These are phyloP conservation scores for Crithidia thermophila DNA, from an alignment of 208 protist genomes.

Conservation along the genomic window DNA sequence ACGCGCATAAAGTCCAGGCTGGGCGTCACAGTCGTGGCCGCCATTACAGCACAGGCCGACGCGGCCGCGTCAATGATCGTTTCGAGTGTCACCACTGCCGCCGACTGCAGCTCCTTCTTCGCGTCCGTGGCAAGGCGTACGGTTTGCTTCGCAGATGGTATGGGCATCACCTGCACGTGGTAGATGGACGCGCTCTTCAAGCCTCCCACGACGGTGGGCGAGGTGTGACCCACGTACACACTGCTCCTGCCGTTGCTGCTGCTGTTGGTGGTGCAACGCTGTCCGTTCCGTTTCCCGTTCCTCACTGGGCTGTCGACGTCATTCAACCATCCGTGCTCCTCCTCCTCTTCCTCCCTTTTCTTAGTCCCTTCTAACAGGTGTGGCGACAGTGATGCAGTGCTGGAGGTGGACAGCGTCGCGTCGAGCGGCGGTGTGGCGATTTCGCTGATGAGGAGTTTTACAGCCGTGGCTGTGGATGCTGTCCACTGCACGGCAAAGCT, in stretches of 20 bases:
- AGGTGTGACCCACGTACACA: background rate
- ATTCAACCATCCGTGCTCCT: too few relatives aligned
- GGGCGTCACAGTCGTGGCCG: slow-evolving; percentile 12
- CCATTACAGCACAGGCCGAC: slow-evolving; percentile 5
- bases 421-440: slow-evolving; percentile 4
- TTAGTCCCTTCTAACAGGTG: background rate
- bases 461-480: background rate
- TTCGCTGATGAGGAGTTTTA: slow-evolving; percentile 13
- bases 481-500: slow-evolving; percentile 12
- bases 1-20: slow-evolving; percentile 1
- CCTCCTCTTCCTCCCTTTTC: background rate
- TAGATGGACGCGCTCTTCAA: slow-evolving; percentile 19
- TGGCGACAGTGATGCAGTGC: background rate
- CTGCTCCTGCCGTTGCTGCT: background rate
- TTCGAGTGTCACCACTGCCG: slow-evolving; percentile 1
- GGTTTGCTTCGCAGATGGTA: background rate
- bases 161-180: slow-evolving; percentile 18
- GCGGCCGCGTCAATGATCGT: slow-evolving; percentile 13
- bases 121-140: too few relatives aligned
- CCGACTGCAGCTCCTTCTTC: too few relatives aligned
- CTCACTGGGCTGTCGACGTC: too few relatives aligned
- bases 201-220: slow-evolving; percentile 5
- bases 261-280: too few relatives aligned
- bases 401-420: background rate
- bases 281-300: background rate